Evolutionary conservation across 1,139 yeast species (phyloP).

Genomic region (Scheffersomyces titani): DNA sequence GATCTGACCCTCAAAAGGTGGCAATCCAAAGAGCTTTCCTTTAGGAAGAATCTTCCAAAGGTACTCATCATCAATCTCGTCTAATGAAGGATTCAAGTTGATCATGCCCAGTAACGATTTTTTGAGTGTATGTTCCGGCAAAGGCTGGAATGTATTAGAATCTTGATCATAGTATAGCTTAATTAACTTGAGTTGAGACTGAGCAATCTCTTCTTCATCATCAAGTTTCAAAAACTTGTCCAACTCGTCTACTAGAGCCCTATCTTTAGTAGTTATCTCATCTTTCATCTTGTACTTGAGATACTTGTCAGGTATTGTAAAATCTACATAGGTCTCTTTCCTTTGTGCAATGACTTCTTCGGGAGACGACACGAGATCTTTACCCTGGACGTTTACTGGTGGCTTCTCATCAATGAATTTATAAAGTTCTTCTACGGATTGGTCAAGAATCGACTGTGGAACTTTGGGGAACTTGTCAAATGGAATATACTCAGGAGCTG

Average conservation of each 20-base stretch:
- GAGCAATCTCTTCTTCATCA: conserved; percentile 27
- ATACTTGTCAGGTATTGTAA: conserved; percentile 33
- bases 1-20: conserved; percentile 34
- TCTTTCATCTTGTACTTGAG: conserved; percentile 24
- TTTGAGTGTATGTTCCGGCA: conserved; percentile 42
- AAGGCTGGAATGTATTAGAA: conserved; percentile 25
- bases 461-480: conserved; percentile 33
- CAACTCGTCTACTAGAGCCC: conserved; percentile 27
- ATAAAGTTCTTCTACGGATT: conserved; percentile 20
- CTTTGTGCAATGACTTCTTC: conserved; percentile 3
- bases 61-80: conserved; percentile 41
- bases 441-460: conserved; percentile 21
- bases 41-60: conserved; percentile 44
- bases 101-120: conserved; percentile 44
- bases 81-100: conserved; percentile 35
- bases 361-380: conserved; percentile 3
- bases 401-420: conserved; percentile 15
- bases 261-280: conserved; percentile 25
- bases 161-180: conserved; percentile 32
- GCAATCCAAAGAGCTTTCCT: conserved; percentile 35
- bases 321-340: conserved; percentile 21
- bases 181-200: conserved; percentile 26
- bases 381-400: background rate
- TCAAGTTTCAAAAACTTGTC: conserved; percentile 26
- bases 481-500: conserved; percentile 19